Evolutionary conservation across 495 filamentous ascomycete genomes (phyloP).

Genomic region (Sordaria brevicollis): DNA sequence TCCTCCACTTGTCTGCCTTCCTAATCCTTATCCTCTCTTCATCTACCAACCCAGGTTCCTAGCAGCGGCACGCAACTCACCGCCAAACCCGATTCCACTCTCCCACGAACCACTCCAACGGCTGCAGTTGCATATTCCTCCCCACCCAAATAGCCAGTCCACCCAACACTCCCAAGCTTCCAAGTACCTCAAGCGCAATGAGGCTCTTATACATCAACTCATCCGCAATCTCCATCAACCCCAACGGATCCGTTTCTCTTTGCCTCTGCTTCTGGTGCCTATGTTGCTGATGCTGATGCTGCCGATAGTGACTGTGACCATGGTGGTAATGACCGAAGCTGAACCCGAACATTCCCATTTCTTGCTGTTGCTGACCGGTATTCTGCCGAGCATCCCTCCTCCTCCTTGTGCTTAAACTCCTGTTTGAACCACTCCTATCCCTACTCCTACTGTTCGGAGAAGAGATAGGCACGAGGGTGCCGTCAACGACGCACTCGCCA

Average conservation of each 20-base stretch:
- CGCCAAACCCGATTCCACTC: constrained; percentile 23
- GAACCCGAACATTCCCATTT: background rate
- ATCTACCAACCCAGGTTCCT: background rate
- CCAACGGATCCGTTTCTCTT: constrained; percentile 58
- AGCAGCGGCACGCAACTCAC: background rate
- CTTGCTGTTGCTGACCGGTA: constrained; percentile 3
- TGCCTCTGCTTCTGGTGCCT: constrained; percentile 25
- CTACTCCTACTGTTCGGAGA: background rate
- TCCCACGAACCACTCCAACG: constrained; percentile 12
- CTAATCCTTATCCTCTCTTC: background rate
- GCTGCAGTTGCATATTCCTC: constrained; percentile 18
- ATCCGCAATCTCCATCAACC: constrained; percentile 60
- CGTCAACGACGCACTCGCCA: constrained; percentile 64
- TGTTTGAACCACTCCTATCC: background rate
- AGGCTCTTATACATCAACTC: constrained; percentile 55
- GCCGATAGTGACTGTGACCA: background rate
- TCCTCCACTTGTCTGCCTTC: background rate
- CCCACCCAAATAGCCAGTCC: constrained; percentile 59
- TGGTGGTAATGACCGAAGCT: background rate
- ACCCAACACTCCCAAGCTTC: constrained; percentile 62
- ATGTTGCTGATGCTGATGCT: background rate
- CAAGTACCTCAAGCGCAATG: constrained; percentile 67
- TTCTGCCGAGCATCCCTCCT: background rate
- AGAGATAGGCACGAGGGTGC: constrained; percentile 44
- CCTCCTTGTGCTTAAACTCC: background rate